phyloP scores from a whole-genome alignment of 2,329 filamentous ascomycete genomes.

The Fusarium compactum region DNA sequence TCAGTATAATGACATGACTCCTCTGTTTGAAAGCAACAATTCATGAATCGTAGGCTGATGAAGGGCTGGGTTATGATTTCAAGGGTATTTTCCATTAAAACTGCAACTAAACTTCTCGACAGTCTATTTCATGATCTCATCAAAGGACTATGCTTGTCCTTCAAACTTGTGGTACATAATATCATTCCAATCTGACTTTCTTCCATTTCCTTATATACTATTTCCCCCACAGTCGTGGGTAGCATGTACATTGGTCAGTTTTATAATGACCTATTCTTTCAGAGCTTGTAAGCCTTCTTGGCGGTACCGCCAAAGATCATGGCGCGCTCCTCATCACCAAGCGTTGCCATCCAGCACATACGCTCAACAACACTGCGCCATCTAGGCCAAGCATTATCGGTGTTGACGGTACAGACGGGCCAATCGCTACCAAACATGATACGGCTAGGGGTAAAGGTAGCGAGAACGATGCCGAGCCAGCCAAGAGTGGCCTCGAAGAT shows the following conservation, averaged over 20 bases:
- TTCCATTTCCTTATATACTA: neutral
- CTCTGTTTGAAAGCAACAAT: neutral
- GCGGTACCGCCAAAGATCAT: constrained; percentile 81
- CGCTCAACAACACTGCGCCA: constrained; percentile 80
- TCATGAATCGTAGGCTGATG: neutral
- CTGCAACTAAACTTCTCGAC: neutral
- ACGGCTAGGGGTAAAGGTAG: constrained; percentile 76
- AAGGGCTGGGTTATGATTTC: neutral
- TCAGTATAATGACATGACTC: neutral
- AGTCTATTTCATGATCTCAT: constrained; percentile 9
- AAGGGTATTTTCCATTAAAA: constrained; percentile 22
- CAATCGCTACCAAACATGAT: constrained; percentile 95
- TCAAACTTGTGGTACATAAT: neutral
- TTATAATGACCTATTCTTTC: constrained; percentile 8
- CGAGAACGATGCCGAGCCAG: constrained; percentile 79
- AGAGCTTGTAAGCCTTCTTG: constrained; percentile 74
- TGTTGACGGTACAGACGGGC: constrained; percentile 83
- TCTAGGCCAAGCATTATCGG: constrained; percentile 74
- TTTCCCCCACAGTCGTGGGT: neutral
- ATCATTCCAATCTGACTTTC: neutral
- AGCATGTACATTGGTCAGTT: neutral
- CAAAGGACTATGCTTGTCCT: neutral
- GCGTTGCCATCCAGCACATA: constrained; percentile 71
- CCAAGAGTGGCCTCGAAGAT: constrained; percentile 74
- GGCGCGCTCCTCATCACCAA: constrained; percentile 71